Percentiles rank a stretch among this genome's conserved stretches.
These are phyloP conservation scores for Scheffersomyces titani DNA, from an alignment of 1,139 yeast species.

Conservation along the genomic window DNA sequence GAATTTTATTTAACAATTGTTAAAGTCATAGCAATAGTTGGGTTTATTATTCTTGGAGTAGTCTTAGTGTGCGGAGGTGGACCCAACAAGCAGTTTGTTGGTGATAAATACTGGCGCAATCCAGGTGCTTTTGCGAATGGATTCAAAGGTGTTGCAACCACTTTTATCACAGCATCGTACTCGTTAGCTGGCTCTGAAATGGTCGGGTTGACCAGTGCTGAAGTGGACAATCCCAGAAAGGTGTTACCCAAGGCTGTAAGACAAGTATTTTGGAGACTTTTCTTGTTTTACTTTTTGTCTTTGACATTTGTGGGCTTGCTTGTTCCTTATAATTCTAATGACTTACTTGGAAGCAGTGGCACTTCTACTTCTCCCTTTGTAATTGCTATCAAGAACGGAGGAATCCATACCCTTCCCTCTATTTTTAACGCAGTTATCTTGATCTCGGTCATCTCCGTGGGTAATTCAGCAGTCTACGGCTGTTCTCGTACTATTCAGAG, in stretches of 20 bases:
- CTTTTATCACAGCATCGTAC: conserved; percentile 84
- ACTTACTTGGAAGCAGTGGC: conserved; percentile 31
- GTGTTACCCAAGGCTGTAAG: conserved; percentile 43
- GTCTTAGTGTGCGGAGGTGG: conserved; percentile 48
- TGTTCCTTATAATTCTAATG: conserved; percentile 33
- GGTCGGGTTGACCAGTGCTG: conserved; percentile 85
- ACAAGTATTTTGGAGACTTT: conserved; percentile 47
- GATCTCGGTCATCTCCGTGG: conserved; percentile 44
- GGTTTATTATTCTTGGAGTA: conserved; percentile 42
- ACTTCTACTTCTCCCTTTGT: conserved; percentile 44
- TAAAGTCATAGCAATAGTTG: conserved; percentile 45
- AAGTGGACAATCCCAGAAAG: conserved; percentile 64
- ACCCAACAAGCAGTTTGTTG: conserved; percentile 55
- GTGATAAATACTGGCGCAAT: conserved; percentile 46
- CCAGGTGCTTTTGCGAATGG: conserved; percentile 55
- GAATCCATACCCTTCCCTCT: conserved; percentile 43
- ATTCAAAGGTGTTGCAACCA: conserved; percentile 81
- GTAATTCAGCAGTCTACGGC: conserved; percentile 48
- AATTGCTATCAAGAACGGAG: conserved; percentile 44
- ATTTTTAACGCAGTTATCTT: conserved; percentile 45
- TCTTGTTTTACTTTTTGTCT: conserved; percentile 41
- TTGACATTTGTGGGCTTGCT: conserved; percentile 40
- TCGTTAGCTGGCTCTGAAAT: conserved; percentile 84
- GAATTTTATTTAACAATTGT: conserved; percentile 42
- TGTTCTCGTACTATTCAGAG: conserved; percentile 45